phyloP scores from a whole-genome alignment of 2,329 filamentous ascomycete species.

The Colletotrichum chlorophyti region DNA sequence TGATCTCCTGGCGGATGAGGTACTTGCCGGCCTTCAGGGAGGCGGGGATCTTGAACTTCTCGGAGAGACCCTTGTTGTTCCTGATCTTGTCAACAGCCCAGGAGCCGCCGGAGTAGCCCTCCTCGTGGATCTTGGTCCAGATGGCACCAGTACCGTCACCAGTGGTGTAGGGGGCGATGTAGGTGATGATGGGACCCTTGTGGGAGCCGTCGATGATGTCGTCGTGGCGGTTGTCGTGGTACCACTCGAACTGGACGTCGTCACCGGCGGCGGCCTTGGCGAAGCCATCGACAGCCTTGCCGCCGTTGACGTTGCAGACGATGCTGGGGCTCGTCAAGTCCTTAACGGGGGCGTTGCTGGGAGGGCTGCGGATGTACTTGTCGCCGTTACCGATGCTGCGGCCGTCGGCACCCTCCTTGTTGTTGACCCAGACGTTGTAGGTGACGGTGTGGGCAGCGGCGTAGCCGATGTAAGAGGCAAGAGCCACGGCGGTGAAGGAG shows the following conservation, averaged over 20 bases:
- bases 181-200: constrained; percentile 60
- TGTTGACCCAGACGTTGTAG: constrained; percentile 56
- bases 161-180: constrained; percentile 52
- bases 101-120: constrained; percentile 45
- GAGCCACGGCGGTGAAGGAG: constrained; percentile 32
- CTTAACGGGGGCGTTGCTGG: constrained; percentile 52
- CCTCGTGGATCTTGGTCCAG: constrained; percentile 55
- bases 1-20: constrained; percentile 62
- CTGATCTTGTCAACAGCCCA: constrained; percentile 55
- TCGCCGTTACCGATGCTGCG: constrained; percentile 44
- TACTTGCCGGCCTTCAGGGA: constrained; percentile 57
- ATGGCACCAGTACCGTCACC: constrained; percentile 54
- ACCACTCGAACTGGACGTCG: constrained; percentile 56
- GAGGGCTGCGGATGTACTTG: constrained; percentile 51
- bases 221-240: constrained; percentile 55
- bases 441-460: constrained; percentile 54
- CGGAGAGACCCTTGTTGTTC: constrained; percentile 52
- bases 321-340: constrained; percentile 49
- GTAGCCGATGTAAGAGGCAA: constrained; percentile 41
- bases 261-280: constrained; percentile 54
- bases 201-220: constrained; percentile 61
- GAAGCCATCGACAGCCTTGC: constrained; percentile 44
- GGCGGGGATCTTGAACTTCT: constrained; percentile 53
- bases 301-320: constrained; percentile 52
- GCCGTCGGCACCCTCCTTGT: constrained; percentile 37